phyloP scores from a whole-genome alignment of 2,329 filamentous ascomycete genomes.

The Venturia pyrina region DNA sequence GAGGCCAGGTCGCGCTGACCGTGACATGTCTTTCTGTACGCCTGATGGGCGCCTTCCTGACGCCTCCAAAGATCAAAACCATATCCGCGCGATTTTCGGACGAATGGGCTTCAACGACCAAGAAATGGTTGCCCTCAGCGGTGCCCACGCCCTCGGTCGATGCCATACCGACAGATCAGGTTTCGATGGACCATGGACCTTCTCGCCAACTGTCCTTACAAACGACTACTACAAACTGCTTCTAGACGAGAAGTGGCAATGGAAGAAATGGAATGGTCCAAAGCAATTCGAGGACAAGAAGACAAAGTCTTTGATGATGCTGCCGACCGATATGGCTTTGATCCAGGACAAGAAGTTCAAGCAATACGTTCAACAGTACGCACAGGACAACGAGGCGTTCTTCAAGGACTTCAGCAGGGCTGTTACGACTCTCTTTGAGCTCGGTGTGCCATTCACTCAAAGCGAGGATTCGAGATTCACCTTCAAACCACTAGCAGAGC shows the following conservation, averaged over 20 bases:
- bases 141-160: slow-evolving; percentile 79
- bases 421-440: slow-evolving; percentile 76
- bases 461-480: slow-evolving; percentile 33
- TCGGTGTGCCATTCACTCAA: slow-evolving; percentile 76
- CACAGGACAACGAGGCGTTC: slow-evolving; percentile 81
- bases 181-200: slow-evolving; percentile 83
- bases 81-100: slow-evolving; percentile 85
- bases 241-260: slow-evolving; percentile 84
- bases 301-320: slow-evolving; percentile 90
- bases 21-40: slow-evolving; percentile 74
- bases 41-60: slow-evolving; percentile 89
- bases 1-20: slow-evolving; percentile 76
- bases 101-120: slow-evolving; percentile 98
- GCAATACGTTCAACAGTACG: slow-evolving; percentile 73
- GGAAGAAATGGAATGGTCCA: slow-evolving; percentile 85
- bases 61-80: slow-evolving; percentile 63
- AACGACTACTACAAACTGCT: slow-evolving; percentile 93
- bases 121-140: slow-evolving; percentile 84
- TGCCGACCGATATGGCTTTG: slow-evolving; percentile 82
- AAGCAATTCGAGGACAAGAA: slow-evolving; percentile 83
- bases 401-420: slow-evolving; percentile 86
- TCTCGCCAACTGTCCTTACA: slow-evolving; percentile 80
- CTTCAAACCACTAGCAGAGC: slow-evolving; percentile 28
- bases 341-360: slow-evolving; percentile 82
- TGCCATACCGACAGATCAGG: slow-evolving; percentile 85